These are phyloP conservation scores for Oryza meridionalis DNA, from an alignment of 176 grass and related monocot genomes.

Conservation along the genomic window DNA sequence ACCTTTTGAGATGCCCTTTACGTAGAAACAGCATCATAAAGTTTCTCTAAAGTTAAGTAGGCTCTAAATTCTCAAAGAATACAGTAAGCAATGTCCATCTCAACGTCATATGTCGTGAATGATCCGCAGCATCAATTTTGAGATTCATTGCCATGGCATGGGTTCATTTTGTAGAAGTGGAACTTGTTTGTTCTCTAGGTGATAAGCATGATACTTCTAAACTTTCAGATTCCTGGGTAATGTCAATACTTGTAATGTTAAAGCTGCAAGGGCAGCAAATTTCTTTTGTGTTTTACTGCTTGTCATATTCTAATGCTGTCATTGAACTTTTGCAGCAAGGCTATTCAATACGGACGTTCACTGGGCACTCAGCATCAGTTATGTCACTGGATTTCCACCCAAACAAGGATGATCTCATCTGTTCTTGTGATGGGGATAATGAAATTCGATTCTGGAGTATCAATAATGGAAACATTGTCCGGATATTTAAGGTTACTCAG, in stretches of 20 bases:
- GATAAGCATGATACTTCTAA: conserved; percentile 12
- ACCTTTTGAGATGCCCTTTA: conserved; percentile 14
- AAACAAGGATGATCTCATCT: conserved; percentile 92
- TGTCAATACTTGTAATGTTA: not conserved
- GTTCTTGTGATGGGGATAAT: conserved; percentile 80
- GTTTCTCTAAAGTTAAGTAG: conserved; percentile 19
- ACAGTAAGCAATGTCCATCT: not conserved
- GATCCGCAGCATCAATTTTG: conserved; percentile 4
- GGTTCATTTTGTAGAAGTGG: conserved; percentile 14
- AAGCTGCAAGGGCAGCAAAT: conserved; percentile 1
- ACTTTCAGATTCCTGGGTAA: conserved; percentile 2
- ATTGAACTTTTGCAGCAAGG: conserved; percentile 54
- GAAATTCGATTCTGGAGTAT: conserved; percentile 94
- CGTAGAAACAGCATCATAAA: not conserved
- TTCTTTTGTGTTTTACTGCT: not conserved
- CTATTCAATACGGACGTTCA: conserved; percentile 76
- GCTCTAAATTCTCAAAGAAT: conserved; percentile 14
- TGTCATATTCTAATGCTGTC: conserved; percentile 9
- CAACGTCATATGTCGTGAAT: conserved; percentile 15
- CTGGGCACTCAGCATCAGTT: conserved; percentile 81
- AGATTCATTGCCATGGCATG: conserved; percentile 10
- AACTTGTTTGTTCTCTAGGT: conserved; percentile 14
- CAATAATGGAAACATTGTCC: conserved; percentile 57
- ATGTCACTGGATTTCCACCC: conserved; percentile 96
- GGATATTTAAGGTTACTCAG: conserved; percentile 70